Conservation (phyloP, 2,329 filamentous ascomycete species). For the Amauroascus niger region DNA sequence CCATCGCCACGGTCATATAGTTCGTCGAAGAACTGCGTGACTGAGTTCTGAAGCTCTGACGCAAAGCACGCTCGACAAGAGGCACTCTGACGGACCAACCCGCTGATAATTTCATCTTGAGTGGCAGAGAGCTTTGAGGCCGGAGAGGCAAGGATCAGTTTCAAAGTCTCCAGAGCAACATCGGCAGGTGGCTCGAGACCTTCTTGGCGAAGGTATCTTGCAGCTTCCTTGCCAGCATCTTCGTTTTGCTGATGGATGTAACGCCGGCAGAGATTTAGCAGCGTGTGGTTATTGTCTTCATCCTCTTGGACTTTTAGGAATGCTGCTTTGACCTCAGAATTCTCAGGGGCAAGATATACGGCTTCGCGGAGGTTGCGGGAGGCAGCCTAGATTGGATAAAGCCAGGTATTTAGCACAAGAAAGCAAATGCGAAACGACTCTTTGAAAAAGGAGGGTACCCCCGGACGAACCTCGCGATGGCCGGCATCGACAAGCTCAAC, state of each 20-base stretch:
- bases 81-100: conserved; percentile 36
- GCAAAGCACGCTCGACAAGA: conserved; percentile 38
- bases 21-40: conserved; percentile 41
- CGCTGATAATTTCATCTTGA: conserved; percentile 41
- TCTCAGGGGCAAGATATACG: conserved; percentile 38
- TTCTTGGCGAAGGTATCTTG: conserved; percentile 35
- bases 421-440: conserved; percentile 7
- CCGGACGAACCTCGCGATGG: conserved; percentile 34
- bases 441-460: background rate
- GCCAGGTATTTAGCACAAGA: conserved; percentile 1
- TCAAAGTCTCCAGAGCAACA: conserved; percentile 36
- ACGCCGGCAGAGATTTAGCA: conserved; percentile 38
- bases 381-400: conserved; percentile 30
- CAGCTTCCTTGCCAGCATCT: conserved; percentile 37
- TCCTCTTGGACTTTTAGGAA: conserved; percentile 38
- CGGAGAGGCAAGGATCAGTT: conserved; percentile 33
- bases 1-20: conserved; percentile 42
- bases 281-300: conserved; percentile 34
- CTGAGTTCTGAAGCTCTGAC: conserved; percentile 34
- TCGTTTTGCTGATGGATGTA: conserved; percentile 36
- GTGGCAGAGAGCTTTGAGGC: conserved; percentile 30
- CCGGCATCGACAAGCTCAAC: conserved; percentile 39
- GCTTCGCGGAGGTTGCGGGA: conserved; percentile 42
- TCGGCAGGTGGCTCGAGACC: conserved; percentile 36
- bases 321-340: conserved; percentile 37